phyloP scores from a whole-genome alignment of 345 rosid species.

The Euphorbia peplus region DNA sequence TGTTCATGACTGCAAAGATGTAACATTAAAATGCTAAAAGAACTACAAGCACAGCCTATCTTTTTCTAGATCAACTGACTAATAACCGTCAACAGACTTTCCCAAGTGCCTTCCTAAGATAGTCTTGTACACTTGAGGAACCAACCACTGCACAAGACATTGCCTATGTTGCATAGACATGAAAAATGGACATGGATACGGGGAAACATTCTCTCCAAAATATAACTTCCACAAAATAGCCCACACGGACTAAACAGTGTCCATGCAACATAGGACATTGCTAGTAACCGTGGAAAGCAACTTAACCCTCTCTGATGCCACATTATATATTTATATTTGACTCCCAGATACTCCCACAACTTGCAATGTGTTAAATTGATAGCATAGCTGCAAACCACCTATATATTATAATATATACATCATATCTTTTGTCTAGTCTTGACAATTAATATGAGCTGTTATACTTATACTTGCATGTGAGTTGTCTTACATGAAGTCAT shows the following conservation, averaged over 20 bases:
- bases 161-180: too few relatives aligned
- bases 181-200: too few relatives aligned
- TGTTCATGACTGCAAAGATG: neutral
- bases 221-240: too few relatives aligned
- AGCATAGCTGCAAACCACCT: neutral
- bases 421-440: too few relatives aligned
- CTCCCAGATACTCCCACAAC: neutral
- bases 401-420: too few relatives aligned
- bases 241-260: too few relatives aligned
- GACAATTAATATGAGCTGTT: too few relatives aligned
- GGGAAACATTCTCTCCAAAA: too few relatives aligned
- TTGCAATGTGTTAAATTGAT: neutral
- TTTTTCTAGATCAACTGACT: neutral
- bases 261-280: neutral
- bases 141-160: neutral
- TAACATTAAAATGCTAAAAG: neutral
- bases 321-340: neutral
- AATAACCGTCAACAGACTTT: neutral
- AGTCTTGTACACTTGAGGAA: neutral
- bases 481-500: neutral
- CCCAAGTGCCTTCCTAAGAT: too few relatives aligned
- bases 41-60: neutral
- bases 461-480: neutral
- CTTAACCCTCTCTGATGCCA: neutral
- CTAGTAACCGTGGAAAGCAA: neutral